Evolutionary conservation across 352 stramenopile species (phyloP).

Genomic region (Phytophthora chlamydospora): DNA sequence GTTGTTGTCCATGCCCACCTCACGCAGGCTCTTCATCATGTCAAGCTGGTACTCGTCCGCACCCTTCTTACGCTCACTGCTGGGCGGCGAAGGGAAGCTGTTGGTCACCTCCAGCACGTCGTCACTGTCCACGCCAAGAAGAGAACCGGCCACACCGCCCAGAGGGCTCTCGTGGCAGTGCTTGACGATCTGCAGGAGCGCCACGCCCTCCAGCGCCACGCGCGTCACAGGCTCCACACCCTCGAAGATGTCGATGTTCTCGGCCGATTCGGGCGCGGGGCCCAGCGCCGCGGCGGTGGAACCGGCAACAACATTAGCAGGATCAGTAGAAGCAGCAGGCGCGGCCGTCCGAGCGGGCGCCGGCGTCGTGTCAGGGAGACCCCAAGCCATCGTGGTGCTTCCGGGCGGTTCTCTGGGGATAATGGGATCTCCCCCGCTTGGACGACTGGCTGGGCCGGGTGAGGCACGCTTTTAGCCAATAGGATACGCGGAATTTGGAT

Average conservation of each 20-base stretch:
- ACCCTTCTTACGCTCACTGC: conserved; percentile 78
- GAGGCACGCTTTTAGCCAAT: conserved; percentile 53
- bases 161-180: conserved; percentile 97
- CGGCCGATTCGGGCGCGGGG: conserved; percentile 34
- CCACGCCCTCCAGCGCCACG: conserved; percentile 83
- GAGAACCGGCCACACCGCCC: conserved; percentile 93
- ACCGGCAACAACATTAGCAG: conserved; percentile 1
- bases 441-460: conserved; percentile 58
- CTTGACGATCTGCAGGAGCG: conserved; percentile 96
- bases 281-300: conserved; percentile 17
- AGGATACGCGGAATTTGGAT: background rate
- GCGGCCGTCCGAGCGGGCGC: conserved; percentile 30
- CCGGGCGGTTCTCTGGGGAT: conserved; percentile 14
- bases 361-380: conserved; percentile 47
- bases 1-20: conserved; percentile 99
- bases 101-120: conserved; percentile 97
- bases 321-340: conserved; percentile 13
- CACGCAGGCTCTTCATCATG: conserved; percentile 99
- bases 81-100: conserved; percentile 95
- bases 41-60: conserved; percentile 97
- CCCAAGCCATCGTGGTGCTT: conserved; percentile 64
- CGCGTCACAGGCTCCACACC: conserved; percentile 63
- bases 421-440: conserved; percentile 25
- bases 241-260: conserved; percentile 78
- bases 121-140: conserved; percentile 95